Conservation (phyloP, 345 rosid genomes). For the Citrus inodora region DNA sequence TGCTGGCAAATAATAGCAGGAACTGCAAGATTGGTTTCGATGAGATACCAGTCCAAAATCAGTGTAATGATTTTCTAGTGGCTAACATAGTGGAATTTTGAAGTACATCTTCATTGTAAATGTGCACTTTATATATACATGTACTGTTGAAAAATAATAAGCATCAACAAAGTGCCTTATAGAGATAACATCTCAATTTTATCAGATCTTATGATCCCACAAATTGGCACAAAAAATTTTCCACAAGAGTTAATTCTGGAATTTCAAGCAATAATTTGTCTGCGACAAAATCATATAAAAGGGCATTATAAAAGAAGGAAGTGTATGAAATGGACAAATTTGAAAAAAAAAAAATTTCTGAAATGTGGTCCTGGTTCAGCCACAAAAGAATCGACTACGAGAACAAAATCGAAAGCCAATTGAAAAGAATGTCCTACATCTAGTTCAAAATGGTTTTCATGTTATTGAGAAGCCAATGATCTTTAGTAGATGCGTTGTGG, state of each 20-base stretch:
- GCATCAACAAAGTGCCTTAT: no score
- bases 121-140: neutral
- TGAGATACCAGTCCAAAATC: neutral
- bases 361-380: neutral
- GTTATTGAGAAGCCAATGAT: neutral
- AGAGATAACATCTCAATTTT: no score
- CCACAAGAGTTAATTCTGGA: no score
- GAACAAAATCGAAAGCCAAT: neutral
- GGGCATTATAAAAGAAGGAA: neutral
- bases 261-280: neutral
- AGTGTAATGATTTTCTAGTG: neutral
- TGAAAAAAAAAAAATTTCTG: no score
- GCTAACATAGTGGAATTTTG: neutral
- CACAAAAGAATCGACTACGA: neutral
- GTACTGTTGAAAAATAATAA: no score
- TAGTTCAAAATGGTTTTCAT: neutral
- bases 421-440: neutral
- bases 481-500: slow-evolving; percentile 41
- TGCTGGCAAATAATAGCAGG: neutral
- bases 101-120: neutral
- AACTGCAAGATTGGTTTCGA: neutral
- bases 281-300: neutral
- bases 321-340: no score
- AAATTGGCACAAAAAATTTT: no score
- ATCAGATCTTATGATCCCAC: no score